phyloP scores from a whole-genome alignment of 805 yeast species.

The baker's yeast (Saccharomyces cerevisiae) region DNA sequence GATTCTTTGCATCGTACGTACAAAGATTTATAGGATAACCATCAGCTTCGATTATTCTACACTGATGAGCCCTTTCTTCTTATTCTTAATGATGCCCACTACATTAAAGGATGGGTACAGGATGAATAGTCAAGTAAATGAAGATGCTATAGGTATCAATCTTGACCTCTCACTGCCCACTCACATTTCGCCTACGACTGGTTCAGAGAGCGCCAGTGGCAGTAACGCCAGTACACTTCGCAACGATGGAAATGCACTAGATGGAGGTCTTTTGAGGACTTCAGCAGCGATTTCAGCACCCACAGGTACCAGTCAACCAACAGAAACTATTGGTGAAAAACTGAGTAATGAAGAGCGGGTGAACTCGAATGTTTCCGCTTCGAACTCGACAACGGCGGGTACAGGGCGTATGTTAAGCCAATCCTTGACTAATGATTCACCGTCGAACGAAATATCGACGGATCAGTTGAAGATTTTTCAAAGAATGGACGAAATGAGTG shows the following conservation, averaged over 20 bases:
- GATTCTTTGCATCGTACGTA: neutral
- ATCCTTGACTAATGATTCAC: neutral
- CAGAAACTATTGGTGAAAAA: neutral
- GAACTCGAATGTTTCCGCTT: neutral
- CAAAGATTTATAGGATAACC: neutral
- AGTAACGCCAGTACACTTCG: neutral
- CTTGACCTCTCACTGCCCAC: neutral
- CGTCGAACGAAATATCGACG: neutral
- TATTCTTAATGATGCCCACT: neutral
- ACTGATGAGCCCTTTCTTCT: neutral
- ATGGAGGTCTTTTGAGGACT: neutral
- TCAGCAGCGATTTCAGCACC: neutral
- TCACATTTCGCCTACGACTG: neutral
- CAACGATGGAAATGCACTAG: neutral
- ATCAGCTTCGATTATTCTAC: too few relatives aligned
- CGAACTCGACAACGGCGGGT: neutral
- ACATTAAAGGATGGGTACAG: neutral
- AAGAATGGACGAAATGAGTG: slow-evolving; percentile 28
- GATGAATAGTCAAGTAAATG: neutral
- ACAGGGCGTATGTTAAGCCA: neutral
- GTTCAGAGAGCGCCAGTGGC: neutral
- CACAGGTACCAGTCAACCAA: neutral
- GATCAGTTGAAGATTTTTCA: slow-evolving; percentile 22
- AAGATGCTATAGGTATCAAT: neutral
- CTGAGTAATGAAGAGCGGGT: neutral